Evolutionary conservation across 2,329 filamentous ascomycete genomes (phyloP), one percentile per base, ranked within the genome.

Genomic region (Aureobasidium lini): DNA sequence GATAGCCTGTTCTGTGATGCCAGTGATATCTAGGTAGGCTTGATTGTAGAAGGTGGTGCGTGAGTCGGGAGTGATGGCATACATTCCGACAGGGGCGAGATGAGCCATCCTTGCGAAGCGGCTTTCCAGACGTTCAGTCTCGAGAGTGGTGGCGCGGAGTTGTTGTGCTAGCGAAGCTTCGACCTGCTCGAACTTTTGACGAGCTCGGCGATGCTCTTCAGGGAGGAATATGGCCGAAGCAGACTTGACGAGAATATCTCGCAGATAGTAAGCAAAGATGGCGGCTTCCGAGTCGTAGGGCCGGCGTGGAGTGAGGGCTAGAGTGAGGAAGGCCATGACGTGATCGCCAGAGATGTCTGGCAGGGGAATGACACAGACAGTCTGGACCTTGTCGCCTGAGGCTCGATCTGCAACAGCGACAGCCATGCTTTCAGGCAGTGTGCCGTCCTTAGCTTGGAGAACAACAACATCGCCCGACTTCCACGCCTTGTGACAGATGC

Each of bases 31-130:
- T 34, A 67, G 69, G 67, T 74, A 77, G 4, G 69, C 67, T 53
- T 76, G 67, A 47, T 77, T 77, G 7, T 72, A 65, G 61, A 76
- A 76, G 0, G 72, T 66, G 9, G 72, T 71, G 10, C 62, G 63
- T 2, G 75, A 72, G 18, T 66, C 57, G 6, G 67, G 60, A 18
- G 70, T 68, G 29, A 73, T 67, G 40, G 71, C 70, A 54, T 71
- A 76, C 60, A 77, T 77, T 2, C 70, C 75, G 6, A 75, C 67
- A 5, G 74, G 73, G 4, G 71, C 66, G 6, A 70, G 65, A 39
- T 72, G 70, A 2, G 74, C 72, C 64, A 77, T 73, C 2, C 71
- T 65, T 18, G 71, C 68, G 43, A 76, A 76, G 13, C 70, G 66
- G 1, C 70, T 67, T 46, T 76, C 74, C 6, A 68, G 70, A 9